Conservation (phyloP, 2,329 filamentous ascomycete genomes). For the Mycosphaerella sp. region DNA sequence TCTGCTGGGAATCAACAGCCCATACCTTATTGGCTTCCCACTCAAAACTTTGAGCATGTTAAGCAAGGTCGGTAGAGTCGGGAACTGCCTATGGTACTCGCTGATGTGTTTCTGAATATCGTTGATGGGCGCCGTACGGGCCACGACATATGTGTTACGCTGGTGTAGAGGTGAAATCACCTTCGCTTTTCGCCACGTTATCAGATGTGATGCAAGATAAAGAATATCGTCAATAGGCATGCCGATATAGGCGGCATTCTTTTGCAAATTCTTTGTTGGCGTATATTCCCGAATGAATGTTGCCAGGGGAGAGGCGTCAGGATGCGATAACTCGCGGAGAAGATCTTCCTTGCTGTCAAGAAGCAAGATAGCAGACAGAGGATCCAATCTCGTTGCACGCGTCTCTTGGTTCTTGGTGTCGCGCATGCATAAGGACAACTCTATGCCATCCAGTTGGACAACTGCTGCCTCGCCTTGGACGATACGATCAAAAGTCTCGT, state of each 20-base stretch:
- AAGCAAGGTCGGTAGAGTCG: conserved; percentile 72
- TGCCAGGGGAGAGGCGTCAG: conserved; percentile 68
- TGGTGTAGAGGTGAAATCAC: conserved; percentile 86
- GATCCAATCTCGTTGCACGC: conserved; percentile 32
- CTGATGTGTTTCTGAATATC: conserved; percentile 62
- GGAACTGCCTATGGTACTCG: conserved; percentile 71
- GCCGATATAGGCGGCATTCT: conserved; percentile 63
- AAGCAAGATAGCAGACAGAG: conserved; percentile 79
- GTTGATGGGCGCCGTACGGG: conserved; percentile 75
- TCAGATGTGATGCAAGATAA: conserved; percentile 83
- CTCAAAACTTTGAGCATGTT: conserved; percentile 84
- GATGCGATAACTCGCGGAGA: conserved; percentile 63
- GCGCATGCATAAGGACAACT: conserved; percentile 59
- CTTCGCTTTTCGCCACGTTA: conserved; percentile 91
- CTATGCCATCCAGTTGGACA: conserved; percentile 61
- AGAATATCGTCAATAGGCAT: conserved; percentile 76
- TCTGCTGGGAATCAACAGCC: conserved; percentile 75
- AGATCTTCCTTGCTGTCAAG: conserved; percentile 78
- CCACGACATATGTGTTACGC: conserved; percentile 84
- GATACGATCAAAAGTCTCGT: conserved; percentile 25
- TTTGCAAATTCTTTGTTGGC: conserved; percentile 61
- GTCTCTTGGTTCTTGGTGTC: neutral
- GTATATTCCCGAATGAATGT: conserved; percentile 59
- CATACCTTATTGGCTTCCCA: conserved; percentile 73
- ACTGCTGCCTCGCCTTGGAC: conserved; percentile 20